Evolutionary conservation across 345 rosid genomes (phyloP).

Genomic region (Hibiscus mutabilis): DNA sequence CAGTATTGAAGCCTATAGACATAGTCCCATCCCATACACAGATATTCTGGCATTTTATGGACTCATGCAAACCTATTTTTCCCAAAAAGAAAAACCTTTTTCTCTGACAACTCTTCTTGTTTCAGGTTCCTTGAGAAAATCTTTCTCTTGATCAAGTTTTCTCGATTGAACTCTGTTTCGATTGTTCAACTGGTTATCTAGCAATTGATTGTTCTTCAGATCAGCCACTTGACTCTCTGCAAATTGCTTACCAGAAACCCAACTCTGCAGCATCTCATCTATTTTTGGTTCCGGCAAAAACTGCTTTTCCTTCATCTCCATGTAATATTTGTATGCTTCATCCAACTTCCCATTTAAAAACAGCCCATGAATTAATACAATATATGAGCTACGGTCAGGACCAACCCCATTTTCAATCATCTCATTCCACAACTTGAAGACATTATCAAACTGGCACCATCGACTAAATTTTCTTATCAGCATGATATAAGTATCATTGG

Average conservation of each 20-base stretch:
- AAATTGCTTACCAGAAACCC: slow-evolving; percentile 54
- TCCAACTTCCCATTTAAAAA: slow-evolving; percentile 77
- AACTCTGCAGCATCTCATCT: slow-evolving; percentile 62
- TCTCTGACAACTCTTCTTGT: slow-evolving; percentile 58
- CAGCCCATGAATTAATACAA: slow-evolving; percentile 84
- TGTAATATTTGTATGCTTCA: slow-evolving; percentile 61
- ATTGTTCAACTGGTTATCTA: slow-evolving; percentile 11
- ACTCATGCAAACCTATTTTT: slow-evolving; percentile 28
- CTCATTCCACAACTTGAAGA: slow-evolving; percentile 64
- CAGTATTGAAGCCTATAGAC: slow-evolving; percentile 14
- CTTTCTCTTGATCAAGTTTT: slow-evolving; percentile 27
- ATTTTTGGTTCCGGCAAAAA: slow-evolving; percentile 56
- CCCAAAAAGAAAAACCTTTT: slow-evolving; percentile 62
- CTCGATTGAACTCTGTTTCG: slow-evolving; percentile 17
- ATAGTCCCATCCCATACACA: neutral
- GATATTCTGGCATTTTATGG: slow-evolving; percentile 1
- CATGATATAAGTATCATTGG: slow-evolving; percentile 70
- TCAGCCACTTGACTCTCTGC: slow-evolving; percentile 27
- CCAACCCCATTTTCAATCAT: slow-evolving; percentile 58
- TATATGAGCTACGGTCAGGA: slow-evolving; percentile 74
- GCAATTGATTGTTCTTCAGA: slow-evolving; percentile 20
- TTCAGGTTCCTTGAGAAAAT: slow-evolving; percentile 57
- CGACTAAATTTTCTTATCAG: slow-evolving; percentile 81
- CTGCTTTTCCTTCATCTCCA: slow-evolving; percentile 72
- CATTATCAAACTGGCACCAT: slow-evolving; percentile 72